Evolutionary conservation across 1,139 yeast species (phyloP).

Genomic region (Lodderomyces parapsilosis): DNA sequence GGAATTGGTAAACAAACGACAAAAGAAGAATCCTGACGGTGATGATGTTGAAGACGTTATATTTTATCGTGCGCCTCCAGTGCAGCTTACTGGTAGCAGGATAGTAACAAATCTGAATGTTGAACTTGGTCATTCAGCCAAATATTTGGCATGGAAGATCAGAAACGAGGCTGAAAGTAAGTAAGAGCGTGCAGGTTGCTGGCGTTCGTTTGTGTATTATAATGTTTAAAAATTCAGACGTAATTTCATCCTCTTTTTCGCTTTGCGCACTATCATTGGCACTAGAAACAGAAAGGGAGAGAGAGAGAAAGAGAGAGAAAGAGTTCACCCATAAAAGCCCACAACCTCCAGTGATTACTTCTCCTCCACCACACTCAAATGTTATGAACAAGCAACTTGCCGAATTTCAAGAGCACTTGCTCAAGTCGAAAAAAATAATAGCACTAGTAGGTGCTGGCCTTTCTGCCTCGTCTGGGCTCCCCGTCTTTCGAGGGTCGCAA

Average conservation of each 20-base stretch:
- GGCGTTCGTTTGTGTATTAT: background rate
- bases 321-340: too few species aligned
- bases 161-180: background rate
- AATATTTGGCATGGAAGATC: conserved; percentile 66
- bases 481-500: conserved; percentile 69
- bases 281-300: too few species aligned
- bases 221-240: background rate
- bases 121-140: conserved; percentile 64
- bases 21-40: conserved; percentile 19
- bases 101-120: conserved; percentile 29
- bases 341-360: too few species aligned
- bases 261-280: too few species aligned
- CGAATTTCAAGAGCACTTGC: conserved; percentile 59
- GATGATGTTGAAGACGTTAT: conserved; percentile 43
- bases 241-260: too few species aligned
- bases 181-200: too few species aligned
- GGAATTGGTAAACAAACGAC: conserved; percentile 23
- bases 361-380: background rate
- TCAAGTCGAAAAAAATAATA: conserved; percentile 53
- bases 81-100: conserved; percentile 49
- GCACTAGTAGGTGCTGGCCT: conserved; percentile 87
- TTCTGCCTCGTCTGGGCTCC: conserved; percentile 73
- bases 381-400: conserved; percentile 21
- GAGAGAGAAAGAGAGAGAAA: too few species aligned
- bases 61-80: conserved; percentile 85